Evolutionary conservation across 177 flowering plant species (phyloP).

Genomic region (Vitis hybrid): DNA sequence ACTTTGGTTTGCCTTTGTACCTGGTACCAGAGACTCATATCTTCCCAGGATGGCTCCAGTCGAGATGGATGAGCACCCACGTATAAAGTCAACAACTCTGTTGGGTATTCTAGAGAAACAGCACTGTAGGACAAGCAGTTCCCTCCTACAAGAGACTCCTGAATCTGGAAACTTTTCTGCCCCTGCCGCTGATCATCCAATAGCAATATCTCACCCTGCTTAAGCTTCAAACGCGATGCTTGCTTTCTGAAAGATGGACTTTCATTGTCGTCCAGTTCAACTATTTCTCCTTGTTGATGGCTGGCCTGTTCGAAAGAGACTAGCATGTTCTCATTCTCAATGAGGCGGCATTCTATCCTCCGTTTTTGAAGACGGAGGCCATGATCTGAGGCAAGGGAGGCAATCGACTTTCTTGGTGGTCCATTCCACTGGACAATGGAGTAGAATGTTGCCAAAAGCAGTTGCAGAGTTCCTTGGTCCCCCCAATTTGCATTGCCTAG

Average conservation of each 20-base stretch:
- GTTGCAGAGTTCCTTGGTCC: slow-evolving; percentile 70
- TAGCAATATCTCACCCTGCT: slow-evolving; percentile 49
- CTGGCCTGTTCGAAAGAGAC: slow-evolving; percentile 32
- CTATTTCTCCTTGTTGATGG: slow-evolving; percentile 49
- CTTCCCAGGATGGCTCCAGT: slow-evolving; percentile 86
- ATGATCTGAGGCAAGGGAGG: slow-evolving; percentile 72
- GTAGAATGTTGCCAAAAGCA: slow-evolving; percentile 69
- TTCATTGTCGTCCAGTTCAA: slow-evolving; percentile 53
- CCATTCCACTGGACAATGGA: slow-evolving; percentile 69
- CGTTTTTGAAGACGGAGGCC: slow-evolving; percentile 74
- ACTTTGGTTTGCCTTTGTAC: slow-evolving; percentile 90
- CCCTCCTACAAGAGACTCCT: slow-evolving; percentile 53
- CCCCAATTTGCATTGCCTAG: slow-evolving; percentile 90
- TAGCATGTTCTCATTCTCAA: slow-evolving; percentile 42
- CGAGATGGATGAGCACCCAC: slow-evolving; percentile 83
- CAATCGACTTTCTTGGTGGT: slow-evolving; percentile 64
- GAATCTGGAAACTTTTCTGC: slow-evolving; percentile 53
- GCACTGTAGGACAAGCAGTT: slow-evolving; percentile 51
- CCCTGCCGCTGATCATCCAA: slow-evolving; percentile 54
- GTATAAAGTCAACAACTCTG: slow-evolving; percentile 47
- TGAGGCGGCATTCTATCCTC: slow-evolving; percentile 45
- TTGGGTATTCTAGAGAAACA: slow-evolving; percentile 47
- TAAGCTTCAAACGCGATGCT: slow-evolving; percentile 43
- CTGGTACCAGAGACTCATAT: slow-evolving; percentile 87
- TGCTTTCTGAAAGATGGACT: slow-evolving; percentile 36